These are phyloP conservation scores for Globisporangium solare DNA, from an alignment of 352 stramenopile genomes.

Conservation along the genomic window DNA sequence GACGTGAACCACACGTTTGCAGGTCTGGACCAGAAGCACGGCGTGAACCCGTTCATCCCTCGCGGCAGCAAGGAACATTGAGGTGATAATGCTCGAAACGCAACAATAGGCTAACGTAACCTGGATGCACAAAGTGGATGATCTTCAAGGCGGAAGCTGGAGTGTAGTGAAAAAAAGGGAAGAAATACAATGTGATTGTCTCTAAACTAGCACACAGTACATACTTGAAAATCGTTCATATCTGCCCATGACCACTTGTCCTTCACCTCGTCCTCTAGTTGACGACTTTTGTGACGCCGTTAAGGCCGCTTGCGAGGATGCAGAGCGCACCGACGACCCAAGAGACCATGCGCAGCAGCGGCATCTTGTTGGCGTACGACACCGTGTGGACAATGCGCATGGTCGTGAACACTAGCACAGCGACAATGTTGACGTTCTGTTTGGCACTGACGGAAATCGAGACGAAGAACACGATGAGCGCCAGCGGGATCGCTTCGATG, in stretches of 20 bases:
- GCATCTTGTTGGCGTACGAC: conserved; percentile 25
- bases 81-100: too few species aligned
- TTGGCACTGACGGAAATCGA: conserved; percentile 18
- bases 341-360: conserved; percentile 23
- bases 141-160: too few species aligned
- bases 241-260: too few species aligned
- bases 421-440: conserved; percentile 15
- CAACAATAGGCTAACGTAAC: too few species aligned
- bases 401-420: conserved; percentile 23
- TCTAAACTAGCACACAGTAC: too few species aligned
- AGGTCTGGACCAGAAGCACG: conserved; percentile 18
- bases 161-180: too few species aligned
- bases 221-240: too few species aligned
- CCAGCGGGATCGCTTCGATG: conserved; percentile 32
- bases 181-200: too few species aligned
- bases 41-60: conserved; percentile 37
- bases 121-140: too few species aligned
- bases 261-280: not conserved
- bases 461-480: conserved; percentile 19
- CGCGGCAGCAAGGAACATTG: too few species aligned
- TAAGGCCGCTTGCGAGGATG: conserved; percentile 9
- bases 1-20: conserved; percentile 74
- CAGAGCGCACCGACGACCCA: conserved; percentile 13
- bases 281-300: not conserved
- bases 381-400: conserved; percentile 25